These are phyloP conservation scores for Diaporthe aspalathi DNA, from an alignment of 2,329 filamentous ascomycete genomes.

Conservation along the genomic window DNA sequence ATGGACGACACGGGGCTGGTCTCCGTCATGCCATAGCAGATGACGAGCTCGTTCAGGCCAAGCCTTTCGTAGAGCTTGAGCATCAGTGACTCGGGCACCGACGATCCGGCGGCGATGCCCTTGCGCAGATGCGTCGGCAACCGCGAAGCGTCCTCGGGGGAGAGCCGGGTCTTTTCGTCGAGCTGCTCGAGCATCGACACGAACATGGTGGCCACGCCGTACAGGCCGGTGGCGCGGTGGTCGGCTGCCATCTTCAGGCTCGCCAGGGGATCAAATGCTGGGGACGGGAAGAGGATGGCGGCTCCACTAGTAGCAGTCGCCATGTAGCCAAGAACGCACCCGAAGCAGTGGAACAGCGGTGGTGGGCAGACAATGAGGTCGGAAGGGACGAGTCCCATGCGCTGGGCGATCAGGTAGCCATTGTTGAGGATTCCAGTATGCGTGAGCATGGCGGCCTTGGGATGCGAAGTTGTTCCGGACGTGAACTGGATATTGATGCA, in stretches of 20 bases:
- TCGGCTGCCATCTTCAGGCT: conserved; percentile 69
- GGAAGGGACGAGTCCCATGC: conserved; percentile 80
- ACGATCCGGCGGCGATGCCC: conserved; percentile 90
- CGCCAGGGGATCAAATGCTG: conserved; percentile 85
- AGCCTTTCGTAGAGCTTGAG: conserved; percentile 76
- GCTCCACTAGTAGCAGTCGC: conserved; percentile 86
- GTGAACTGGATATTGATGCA: conserved; percentile 97
- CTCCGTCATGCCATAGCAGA: conserved; percentile 98
- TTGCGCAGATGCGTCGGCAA: conserved; percentile 70
- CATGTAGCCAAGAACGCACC: conserved; percentile 93
- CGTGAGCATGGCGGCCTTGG: conserved; percentile 90
- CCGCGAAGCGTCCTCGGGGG: conserved; percentile 39
- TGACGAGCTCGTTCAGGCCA: conserved; percentile 85
- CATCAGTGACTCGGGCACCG: conserved; percentile 88
- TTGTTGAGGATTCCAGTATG: conserved; percentile 95
- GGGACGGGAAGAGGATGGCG: conserved; percentile 84
- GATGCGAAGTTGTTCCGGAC: conserved; percentile 89
- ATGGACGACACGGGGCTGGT: conserved; percentile 83
- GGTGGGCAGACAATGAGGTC: conserved; percentile 89
- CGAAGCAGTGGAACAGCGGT: conserved; percentile 92
- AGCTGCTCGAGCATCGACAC: conserved; percentile 86
- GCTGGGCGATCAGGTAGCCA: conserved; percentile 82
- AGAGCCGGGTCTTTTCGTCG: conserved; percentile 14
- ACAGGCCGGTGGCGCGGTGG: conserved; percentile 72
- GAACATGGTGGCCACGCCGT: conserved; percentile 96